phyloP scores from a whole-genome alignment of 1,284 basidiomycete genomes.

The Leccinum cinnamomeum region DNA sequence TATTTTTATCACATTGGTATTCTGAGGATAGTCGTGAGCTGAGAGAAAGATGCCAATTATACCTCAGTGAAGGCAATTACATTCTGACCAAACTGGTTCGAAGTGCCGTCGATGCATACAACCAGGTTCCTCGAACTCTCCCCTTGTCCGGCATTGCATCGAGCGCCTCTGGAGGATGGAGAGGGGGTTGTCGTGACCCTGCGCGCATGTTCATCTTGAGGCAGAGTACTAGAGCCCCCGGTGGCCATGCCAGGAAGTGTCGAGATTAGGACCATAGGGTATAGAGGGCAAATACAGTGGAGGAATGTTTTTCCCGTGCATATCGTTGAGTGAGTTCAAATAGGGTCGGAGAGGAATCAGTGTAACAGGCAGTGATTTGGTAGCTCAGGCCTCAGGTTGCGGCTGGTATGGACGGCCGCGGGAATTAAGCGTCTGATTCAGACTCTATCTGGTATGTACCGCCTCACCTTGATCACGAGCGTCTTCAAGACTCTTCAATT shows the following conservation, averaged over 20 bases:
- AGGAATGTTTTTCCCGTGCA: not conserved
- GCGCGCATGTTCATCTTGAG: slow-evolving; percentile 13
- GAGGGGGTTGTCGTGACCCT: no score
- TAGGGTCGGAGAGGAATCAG: slow-evolving; percentile 1
- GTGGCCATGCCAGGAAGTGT: not conserved
- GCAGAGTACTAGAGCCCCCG: not conserved
- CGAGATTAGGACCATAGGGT: not conserved
- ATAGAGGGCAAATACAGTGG: not conserved
- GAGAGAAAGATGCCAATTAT: not conserved
- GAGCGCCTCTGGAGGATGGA: no score
- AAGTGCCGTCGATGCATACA: slow-evolving; percentile 33
- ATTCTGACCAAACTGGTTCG: slow-evolving; percentile 32
- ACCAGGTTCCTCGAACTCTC: slow-evolving; percentile 17
- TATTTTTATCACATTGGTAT: slow-evolving; percentile 38
- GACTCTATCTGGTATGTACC: no score
- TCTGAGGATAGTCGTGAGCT: slow-evolving; percentile 25
- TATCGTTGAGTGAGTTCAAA: slow-evolving; percentile 7
- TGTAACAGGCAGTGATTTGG: no score
- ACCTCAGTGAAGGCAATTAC: slow-evolving; percentile 5
- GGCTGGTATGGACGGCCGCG: no score
- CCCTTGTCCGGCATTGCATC: no score
- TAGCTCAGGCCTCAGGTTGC: no score
- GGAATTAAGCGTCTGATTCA: no score
- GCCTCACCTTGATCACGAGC: no score
- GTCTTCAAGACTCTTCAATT: no score